phyloP scores from a whole-genome alignment of 306 rosid species.

The Quercus berberidifolia region DNA sequence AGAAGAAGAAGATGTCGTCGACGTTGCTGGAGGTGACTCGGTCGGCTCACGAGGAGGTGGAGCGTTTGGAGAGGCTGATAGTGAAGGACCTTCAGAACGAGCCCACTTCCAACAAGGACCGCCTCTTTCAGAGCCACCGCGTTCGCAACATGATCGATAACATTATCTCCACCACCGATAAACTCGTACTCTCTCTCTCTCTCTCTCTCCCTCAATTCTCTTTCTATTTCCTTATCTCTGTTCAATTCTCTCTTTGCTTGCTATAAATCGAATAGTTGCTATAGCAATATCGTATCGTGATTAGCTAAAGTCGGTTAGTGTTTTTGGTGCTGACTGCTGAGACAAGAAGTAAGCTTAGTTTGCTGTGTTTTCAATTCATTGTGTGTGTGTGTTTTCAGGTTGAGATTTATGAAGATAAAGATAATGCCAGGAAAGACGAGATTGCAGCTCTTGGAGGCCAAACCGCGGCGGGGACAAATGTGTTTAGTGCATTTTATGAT shows the following conservation, averaged over 20 bases:
- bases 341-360: not conserved
- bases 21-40: slow-evolving; percentile 92
- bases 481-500: slow-evolving; percentile 93
- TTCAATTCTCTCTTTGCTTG: not conserved
- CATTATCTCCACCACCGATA: slow-evolving; percentile 58
- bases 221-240: not conserved
- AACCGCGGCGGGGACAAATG: slow-evolving; percentile 81
- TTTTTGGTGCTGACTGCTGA: too few species aligned
- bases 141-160: slow-evolving; percentile 79
- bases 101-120: slow-evolving; percentile 57
- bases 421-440: slow-evolving; percentile 90
- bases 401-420: slow-evolving; percentile 81
- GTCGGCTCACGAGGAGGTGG: slow-evolving; percentile 90
- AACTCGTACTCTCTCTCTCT: slow-evolving; percentile 38
- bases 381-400: slow-evolving; percentile 47
- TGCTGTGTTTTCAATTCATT: slow-evolving; percentile 23
- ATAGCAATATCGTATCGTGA: not conserved
- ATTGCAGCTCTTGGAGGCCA: slow-evolving; percentile 97
- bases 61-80: slow-evolving; percentile 77
- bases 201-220: not conserved
- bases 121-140: slow-evolving; percentile 88
- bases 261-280: not conserved
- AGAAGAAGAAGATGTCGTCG: slow-evolving; percentile 69
- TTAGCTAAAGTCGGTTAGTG: not conserved
- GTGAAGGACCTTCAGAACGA: slow-evolving; percentile 92